A percentile compares a stretch with the other conserved stretches of the same genome.
These are phyloP conservation scores for Arthrinium puccinioides DNA, from an alignment of 2,329 filamentous ascomycete species.

Conservation along the genomic window DNA sequence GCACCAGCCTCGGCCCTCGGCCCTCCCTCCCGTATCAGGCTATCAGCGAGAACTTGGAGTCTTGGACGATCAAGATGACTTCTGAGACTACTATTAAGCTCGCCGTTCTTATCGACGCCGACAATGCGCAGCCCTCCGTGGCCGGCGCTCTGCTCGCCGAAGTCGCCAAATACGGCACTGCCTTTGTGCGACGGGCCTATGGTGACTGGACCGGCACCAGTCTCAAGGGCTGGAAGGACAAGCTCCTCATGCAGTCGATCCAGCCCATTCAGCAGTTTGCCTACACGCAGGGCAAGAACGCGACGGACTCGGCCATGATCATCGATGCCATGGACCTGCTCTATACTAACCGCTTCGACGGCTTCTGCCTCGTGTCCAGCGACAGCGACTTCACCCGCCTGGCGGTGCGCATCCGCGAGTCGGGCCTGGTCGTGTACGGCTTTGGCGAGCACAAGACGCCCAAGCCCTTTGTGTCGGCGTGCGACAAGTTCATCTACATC, in stretches of 20 bases:
- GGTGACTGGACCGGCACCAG: background rate
- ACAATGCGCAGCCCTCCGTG: background rate
- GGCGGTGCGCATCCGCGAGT: conserved; percentile 1
- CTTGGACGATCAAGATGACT: no score
- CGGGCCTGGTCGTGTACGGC: background rate
- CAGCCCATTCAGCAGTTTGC: conserved; percentile 1
- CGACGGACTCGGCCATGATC: background rate
- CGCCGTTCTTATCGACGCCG: conserved; percentile 1
- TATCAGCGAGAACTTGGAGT: no score
- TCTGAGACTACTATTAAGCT: background rate
- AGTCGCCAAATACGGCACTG: conserved; percentile 2
- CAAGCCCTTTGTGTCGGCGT: background rate
- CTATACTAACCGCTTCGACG: background rate
- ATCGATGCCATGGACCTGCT: conserved; percentile 3
- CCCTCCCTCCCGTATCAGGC: no score
- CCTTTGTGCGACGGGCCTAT: background rate
- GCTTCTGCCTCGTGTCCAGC: conserved; percentile 2
- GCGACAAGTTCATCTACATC: conserved; percentile 2
- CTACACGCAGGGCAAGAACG: conserved; percentile 1
- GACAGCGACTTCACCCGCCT: conserved; percentile 1
- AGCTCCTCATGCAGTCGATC: conserved; percentile 1
- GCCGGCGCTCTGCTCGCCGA: background rate
- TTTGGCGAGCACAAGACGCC: conserved; percentile 1
- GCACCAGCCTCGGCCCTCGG: no score
- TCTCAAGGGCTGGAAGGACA: conserved; percentile 1